Percentiles rank a stretch among this genome's conserved stretches.
Conservation (phyloP, 305 asterid species). For the Caryopteris hybrid region DNA sequence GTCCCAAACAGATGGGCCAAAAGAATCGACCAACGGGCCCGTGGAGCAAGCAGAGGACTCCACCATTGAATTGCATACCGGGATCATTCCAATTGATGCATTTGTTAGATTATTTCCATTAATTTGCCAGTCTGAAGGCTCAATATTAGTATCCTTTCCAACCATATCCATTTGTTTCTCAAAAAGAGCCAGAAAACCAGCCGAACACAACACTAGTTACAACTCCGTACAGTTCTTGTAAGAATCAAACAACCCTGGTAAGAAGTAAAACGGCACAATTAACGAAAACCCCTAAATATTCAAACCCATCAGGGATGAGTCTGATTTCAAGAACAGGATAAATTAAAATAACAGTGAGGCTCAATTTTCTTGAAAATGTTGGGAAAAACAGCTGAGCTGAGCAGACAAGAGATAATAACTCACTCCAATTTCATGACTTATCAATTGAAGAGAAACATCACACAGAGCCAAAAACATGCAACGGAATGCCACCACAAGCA, state of each 20-base stretch:
- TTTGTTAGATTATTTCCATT: slow-evolving; percentile 34
- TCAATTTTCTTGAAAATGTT: not conserved
- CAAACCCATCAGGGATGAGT: no score
- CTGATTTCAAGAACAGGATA: no score
- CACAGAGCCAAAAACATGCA: slow-evolving; percentile 31
- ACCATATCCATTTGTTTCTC: slow-evolving; percentile 39
- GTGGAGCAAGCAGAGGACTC: slow-evolving; percentile 41
- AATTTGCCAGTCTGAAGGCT: slow-evolving; percentile 57
- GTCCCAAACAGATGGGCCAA: slow-evolving; percentile 55
- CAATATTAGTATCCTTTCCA: slow-evolving; percentile 39
- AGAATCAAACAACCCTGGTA: slow-evolving; percentile 26
- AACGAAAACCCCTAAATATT: not conserved
- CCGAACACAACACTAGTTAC: slow-evolving; percentile 9
- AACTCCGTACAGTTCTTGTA: slow-evolving; percentile 18
- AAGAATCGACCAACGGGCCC: slow-evolving; percentile 39
- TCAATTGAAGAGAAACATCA: slow-evolving; percentile 24
- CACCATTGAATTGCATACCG: slow-evolving; percentile 33
- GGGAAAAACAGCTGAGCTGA: slow-evolving; percentile 25
- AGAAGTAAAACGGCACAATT: slow-evolving; percentile 12
- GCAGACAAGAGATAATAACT: slow-evolving; percentile 3
- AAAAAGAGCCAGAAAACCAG: slow-evolving; percentile 1
- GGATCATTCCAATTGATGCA: slow-evolving; percentile 40
- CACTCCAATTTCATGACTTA: slow-evolving; percentile 11
- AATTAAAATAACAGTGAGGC: not conserved
- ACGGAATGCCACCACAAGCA: slow-evolving; percentile 23